A percentile compares a stretch with the other conserved stretches of the same genome.
phyloP scores from a whole-genome alignment of 139 green algal species.

The Chlorella sp. region DNA sequence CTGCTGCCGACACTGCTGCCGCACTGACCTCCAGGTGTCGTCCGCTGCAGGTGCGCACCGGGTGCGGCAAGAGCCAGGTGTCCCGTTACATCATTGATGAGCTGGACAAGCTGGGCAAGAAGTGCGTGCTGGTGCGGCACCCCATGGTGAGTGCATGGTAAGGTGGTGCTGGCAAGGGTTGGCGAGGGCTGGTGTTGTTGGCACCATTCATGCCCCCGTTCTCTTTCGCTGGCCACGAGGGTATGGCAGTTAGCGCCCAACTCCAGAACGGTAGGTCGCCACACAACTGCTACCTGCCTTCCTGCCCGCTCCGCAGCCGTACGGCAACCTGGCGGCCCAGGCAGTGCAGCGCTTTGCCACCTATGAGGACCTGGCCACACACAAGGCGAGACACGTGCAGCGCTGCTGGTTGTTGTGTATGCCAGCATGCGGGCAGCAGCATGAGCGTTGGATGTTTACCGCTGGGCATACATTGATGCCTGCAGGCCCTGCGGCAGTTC shows the following conservation, averaged over 20 bases:
- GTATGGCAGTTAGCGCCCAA: no score
- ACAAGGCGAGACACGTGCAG: constrained; percentile 30
- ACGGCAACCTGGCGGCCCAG: constrained; percentile 53
- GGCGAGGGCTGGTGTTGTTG: neutral
- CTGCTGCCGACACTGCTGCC: neutral
- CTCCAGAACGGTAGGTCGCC: no score
- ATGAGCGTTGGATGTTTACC: no score
- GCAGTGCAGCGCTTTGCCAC: constrained; percentile 57
- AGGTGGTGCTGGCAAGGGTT: neutral
- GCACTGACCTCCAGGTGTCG: constrained; percentile 40
- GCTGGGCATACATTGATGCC: no score
- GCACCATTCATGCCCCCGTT: no score
- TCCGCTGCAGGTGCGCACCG: constrained; percentile 44
- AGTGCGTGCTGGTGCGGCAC: constrained; percentile 65
- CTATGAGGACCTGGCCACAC: constrained; percentile 47
- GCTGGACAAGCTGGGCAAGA: constrained; percentile 51
- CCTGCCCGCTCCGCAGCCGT: neutral
- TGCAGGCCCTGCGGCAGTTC: no score
- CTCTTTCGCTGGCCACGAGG: no score
- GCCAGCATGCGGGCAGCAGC: no score
- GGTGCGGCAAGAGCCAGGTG: constrained; percentile 60
- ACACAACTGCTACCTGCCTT: neutral
- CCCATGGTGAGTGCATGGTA: constrained; percentile 42
- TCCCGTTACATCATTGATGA: constrained; percentile 45
- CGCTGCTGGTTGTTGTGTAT: no score